These are phyloP conservation scores for Phialocephala sp. DNA, from an alignment of 2,329 filamentous ascomycete species.

Conservation along the genomic window DNA sequence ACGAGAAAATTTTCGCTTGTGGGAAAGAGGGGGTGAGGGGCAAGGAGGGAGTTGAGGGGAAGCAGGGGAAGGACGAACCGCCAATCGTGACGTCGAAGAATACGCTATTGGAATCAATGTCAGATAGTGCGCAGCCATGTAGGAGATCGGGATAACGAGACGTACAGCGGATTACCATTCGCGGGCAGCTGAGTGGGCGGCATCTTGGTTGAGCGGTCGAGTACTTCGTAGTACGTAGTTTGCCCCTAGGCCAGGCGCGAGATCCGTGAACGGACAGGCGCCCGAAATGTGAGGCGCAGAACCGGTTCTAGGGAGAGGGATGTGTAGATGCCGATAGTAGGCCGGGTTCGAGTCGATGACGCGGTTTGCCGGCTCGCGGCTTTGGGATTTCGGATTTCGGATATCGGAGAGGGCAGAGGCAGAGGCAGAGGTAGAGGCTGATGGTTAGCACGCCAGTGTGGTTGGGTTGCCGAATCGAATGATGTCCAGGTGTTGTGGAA, in stretches of 20 bases:
- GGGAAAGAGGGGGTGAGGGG: not conserved
- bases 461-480: not conserved
- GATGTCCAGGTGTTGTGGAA: not conserved
- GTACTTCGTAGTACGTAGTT: not conserved
- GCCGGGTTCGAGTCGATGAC: not conserved
- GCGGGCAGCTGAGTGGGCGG: conserved; percentile 47
- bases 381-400: not conserved
- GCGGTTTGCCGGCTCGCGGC: not conserved
- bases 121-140: conserved; percentile 7
- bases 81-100: conserved; percentile 81
- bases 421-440: no score
- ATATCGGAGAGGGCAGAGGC: no score
- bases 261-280: not conserved
- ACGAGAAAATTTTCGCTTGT: not conserved
- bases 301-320: not conserved
- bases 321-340: not conserved
- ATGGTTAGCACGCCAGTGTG: no score
- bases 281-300: no score
- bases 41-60: conserved; percentile 3
- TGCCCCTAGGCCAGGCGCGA: not conserved
- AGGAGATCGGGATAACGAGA: conserved; percentile 28
- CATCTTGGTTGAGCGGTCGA: conserved; percentile 35
- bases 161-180: conserved; percentile 52
- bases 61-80: conserved; percentile 56
- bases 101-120: conserved; percentile 32